A percentile compares a stretch with the other conserved stretches of the same genome.
These are phyloP conservation scores for Halophytophthora batemanensis DNA, from an alignment of 352 stramenopile genomes.

Conservation along the genomic window DNA sequence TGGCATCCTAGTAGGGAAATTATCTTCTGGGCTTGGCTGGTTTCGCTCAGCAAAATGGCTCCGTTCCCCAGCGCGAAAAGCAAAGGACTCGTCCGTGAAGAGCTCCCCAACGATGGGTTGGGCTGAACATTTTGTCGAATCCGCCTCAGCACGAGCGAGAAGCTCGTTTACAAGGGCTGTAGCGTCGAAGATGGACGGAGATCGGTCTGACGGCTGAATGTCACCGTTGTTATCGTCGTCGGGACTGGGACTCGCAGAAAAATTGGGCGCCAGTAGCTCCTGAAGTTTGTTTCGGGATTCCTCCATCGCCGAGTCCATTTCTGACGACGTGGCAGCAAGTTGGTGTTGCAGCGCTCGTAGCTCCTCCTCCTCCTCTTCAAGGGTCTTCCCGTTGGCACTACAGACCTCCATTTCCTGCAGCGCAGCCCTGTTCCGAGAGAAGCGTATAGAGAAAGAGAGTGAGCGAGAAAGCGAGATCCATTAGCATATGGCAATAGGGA, in stretches of 20 bases:
- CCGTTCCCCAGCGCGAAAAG: not conserved
- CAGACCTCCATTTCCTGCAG: slow-evolving; percentile 37
- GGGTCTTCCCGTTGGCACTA: slow-evolving; percentile 13
- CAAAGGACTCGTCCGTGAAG: too few species aligned
- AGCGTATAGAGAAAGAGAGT: not conserved
- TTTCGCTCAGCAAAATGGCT: not conserved
- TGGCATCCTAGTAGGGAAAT: too few species aligned
- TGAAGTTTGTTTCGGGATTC: slow-evolving; percentile 22
- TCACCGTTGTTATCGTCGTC: not conserved
- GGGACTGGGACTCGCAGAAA: not conserved
- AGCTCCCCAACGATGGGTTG: too few species aligned
- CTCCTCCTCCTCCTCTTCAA: slow-evolving; percentile 32
- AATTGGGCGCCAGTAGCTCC: slow-evolving; percentile 10
- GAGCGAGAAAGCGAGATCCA: not conserved
- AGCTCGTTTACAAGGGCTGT: slow-evolving; percentile 24
- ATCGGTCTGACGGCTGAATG: slow-evolving; percentile 8
- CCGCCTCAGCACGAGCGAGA: slow-evolving; percentile 15
- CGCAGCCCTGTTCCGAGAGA: slow-evolving; percentile 17
- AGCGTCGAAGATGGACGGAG: slow-evolving; percentile 25
- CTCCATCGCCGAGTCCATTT: slow-evolving; percentile 20
- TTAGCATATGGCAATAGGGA: too few species aligned
- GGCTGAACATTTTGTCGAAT: not conserved
- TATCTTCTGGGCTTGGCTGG: too few species aligned
- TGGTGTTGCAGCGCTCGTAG: slow-evolving; percentile 16
- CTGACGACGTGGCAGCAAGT: slow-evolving; percentile 8